These are phyloP conservation scores for Pleurotus giganteus DNA, from an alignment of 768 basidiomycete genomes.

Conservation along the genomic window DNA sequence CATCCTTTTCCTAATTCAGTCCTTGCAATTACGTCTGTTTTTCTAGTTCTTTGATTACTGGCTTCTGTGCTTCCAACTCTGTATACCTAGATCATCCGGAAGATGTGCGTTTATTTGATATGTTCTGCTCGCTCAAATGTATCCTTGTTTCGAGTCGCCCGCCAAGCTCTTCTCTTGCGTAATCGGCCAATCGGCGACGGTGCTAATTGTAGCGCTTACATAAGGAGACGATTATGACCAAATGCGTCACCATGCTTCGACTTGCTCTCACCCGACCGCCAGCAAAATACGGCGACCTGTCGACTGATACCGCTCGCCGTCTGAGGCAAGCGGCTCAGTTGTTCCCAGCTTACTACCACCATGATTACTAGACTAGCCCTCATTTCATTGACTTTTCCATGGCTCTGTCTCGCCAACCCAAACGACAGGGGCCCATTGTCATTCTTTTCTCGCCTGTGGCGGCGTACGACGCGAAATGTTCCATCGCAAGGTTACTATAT, in stretches of 20 bases:
- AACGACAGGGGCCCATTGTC: conserved; percentile 4
- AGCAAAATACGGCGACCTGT: neutral
- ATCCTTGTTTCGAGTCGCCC: too few species aligned
- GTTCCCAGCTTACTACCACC: neutral
- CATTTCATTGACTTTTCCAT: conserved; percentile 19
- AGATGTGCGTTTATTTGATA: neutral
- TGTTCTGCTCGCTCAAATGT: neutral
- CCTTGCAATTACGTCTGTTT: neutral
- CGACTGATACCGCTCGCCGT: conserved; percentile 7
- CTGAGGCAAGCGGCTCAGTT: conserved; percentile 2
- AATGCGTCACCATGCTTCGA: neutral
- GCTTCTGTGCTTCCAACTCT: neutral
- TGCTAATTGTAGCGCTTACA: too few species aligned
- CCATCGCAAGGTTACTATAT: conserved; percentile 60
- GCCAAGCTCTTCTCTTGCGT: neutral
- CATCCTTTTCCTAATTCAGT: neutral
- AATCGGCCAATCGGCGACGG: too few species aligned
- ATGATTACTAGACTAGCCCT: conserved; percentile 13
- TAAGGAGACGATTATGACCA: neutral
- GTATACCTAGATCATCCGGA: neutral
- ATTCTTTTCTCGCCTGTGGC: conserved; percentile 13
- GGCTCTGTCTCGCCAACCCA: conserved; percentile 11
- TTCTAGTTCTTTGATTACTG: neutral
- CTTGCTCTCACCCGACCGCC: neutral
- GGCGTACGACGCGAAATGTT: conserved; percentile 29